Conservation (phyloP, 2,329 filamentous ascomycete genomes). For the Fusarium sp. region DNA sequence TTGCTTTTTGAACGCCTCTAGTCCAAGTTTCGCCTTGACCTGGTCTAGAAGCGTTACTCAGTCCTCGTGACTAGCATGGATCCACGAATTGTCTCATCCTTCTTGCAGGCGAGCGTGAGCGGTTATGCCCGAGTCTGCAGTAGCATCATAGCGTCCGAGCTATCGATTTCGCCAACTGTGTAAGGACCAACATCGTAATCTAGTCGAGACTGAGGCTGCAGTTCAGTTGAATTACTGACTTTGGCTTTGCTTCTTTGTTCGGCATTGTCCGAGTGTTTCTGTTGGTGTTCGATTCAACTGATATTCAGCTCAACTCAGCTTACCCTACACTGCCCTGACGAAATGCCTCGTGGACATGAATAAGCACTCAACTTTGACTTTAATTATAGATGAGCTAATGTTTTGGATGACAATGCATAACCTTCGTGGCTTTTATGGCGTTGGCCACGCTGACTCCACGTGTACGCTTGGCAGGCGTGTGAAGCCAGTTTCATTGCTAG, state of each 20-base stretch:
- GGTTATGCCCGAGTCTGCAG: constrained; percentile 20
- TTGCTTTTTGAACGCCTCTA: constrained; percentile 3
- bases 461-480: not conserved
- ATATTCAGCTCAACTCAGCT: not conserved
- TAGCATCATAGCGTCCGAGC: not conserved
- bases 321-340: not conserved
- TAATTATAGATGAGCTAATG: not conserved
- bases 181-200: not conserved
- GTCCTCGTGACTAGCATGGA: constrained; percentile 17
- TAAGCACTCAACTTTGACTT: not conserved
- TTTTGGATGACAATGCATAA: not conserved
- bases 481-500: not conserved
- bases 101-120: constrained; percentile 21
- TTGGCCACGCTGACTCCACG: not conserved
- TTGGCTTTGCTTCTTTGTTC: not conserved
- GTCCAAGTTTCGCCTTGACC: not conserved
- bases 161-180: not conserved
- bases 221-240: not conserved
- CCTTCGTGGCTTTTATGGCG: not conserved
- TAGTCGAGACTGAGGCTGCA: not conserved
- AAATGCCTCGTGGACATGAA: not conserved
- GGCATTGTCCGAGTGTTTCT: not conserved
- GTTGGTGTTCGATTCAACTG: not conserved
- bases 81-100: constrained; percentile 17
- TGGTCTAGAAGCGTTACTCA: constrained; percentile 10